These are phyloP conservation scores for Gossypium thurberi DNA, from an alignment of 345 rosid genomes.

Conservation along the genomic window DNA sequence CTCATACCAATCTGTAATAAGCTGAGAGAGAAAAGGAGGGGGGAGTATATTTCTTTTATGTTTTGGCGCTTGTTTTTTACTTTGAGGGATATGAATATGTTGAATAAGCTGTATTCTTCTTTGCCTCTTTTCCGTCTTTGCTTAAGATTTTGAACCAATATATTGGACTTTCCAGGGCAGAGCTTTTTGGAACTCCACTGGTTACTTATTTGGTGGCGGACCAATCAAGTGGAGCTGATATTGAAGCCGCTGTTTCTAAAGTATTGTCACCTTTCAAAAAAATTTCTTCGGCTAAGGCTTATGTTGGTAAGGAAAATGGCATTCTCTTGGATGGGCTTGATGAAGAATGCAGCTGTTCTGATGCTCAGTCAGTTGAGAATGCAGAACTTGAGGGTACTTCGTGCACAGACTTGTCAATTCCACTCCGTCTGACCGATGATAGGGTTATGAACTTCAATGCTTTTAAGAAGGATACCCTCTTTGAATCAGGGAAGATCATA, in stretches of 20 bases:
- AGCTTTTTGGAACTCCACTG: slow-evolving; percentile 67
- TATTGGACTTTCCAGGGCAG: slow-evolving; percentile 33
- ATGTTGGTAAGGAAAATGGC: slow-evolving; percentile 45
- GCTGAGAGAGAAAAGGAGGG: neutral
- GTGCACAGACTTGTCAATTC: slow-evolving; percentile 30
- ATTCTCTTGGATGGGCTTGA: slow-evolving; percentile 33
- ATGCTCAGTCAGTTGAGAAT: slow-evolving; percentile 26
- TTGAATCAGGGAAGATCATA: slow-evolving; percentile 32
- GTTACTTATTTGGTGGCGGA: slow-evolving; percentile 47
- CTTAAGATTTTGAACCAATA: neutral
- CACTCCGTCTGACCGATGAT: slow-evolving; percentile 38
- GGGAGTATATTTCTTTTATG: neutral
- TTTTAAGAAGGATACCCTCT: slow-evolving; percentile 36
- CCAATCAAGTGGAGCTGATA: slow-evolving; percentile 50
- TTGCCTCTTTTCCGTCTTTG: neutral
- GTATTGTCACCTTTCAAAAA: slow-evolving; percentile 62
- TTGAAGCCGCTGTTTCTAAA: slow-evolving; percentile 39
- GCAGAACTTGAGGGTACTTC: slow-evolving; percentile 34
- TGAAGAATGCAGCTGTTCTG: slow-evolving; percentile 35
- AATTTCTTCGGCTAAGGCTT: slow-evolving; percentile 22
- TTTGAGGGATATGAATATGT: neutral
- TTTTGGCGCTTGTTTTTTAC: neutral
- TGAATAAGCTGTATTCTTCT: slow-evolving; percentile 7
- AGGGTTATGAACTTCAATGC: slow-evolving; percentile 32
- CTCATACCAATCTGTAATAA: neutral